A percentile compares a stretch with the other conserved stretches of the same genome.
Evolutionary conservation across 2,329 filamentous ascomycete genomes (phyloP).

Genomic region (Clarireedia hainanense): DNA sequence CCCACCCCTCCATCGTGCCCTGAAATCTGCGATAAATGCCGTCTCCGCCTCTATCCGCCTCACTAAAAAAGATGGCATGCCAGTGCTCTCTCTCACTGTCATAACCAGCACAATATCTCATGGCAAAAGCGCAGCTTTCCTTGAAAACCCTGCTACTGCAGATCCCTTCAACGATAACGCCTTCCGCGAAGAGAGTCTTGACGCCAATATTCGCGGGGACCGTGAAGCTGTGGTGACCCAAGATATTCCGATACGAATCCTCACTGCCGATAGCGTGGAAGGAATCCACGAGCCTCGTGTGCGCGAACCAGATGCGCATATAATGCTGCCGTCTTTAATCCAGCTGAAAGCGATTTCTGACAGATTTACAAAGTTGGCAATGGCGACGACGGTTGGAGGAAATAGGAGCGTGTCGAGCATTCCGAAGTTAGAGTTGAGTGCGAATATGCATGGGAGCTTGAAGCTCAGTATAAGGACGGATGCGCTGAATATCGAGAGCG

Average conservation of each 20-base stretch:
- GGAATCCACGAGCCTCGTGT: constrained; percentile 89
- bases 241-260: constrained; percentile 88
- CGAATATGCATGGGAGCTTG: constrained; percentile 89
- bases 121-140: constrained; percentile 34
- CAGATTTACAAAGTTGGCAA: constrained; percentile 82
- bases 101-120: constrained; percentile 59
- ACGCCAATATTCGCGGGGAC: constrained; percentile 54
- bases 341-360: constrained; percentile 93
- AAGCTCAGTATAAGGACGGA: constrained; percentile 76
- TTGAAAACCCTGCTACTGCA: constrained; percentile 26
- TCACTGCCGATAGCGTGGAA: constrained; percentile 76
- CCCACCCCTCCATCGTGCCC: constrained; percentile 78
- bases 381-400: constrained; percentile 32
- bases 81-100: constrained; percentile 84
- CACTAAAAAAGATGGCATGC: constrained; percentile 84
- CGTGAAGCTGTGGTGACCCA: constrained; percentile 91
- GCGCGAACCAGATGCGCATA: constrained; percentile 88
- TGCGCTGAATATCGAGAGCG: constrained; percentile 72
- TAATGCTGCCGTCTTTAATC: constrained; percentile 76
- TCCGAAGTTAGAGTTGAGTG: constrained; percentile 75
- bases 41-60: constrained; percentile 77
- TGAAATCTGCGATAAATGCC: constrained; percentile 78
- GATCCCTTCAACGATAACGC: constrained; percentile 39
- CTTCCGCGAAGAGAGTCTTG: constrained; percentile 42
- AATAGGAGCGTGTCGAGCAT: constrained; percentile 19